phyloP scores from a whole-genome alignment of 2,329 filamentous ascomycete species.

The Arachnomyces sp. region DNA sequence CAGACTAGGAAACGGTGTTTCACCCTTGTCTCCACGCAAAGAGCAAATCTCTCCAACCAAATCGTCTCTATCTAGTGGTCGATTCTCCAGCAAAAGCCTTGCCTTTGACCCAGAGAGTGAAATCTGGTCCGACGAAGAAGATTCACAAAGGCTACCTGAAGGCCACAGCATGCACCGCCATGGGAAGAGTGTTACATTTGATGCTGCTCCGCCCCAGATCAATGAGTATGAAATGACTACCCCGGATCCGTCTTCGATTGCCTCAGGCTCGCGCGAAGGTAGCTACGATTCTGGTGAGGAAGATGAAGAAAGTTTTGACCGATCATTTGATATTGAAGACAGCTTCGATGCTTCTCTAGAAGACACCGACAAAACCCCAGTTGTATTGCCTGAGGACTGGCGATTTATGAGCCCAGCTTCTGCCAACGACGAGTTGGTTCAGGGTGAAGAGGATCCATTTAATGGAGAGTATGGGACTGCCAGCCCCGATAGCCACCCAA shows the following conservation, averaged over 20 bases:
- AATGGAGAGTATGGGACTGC: slow-evolving; percentile 56
- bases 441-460: slow-evolving; percentile 59
- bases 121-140: slow-evolving; percentile 60
- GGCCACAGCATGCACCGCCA: slow-evolving; percentile 68
- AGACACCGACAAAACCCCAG: slow-evolving; percentile 93
- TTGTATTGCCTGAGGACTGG: slow-evolving; percentile 97
- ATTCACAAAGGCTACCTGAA: slow-evolving; percentile 51
- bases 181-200: slow-evolving; percentile 95
- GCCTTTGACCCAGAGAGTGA: slow-evolving; percentile 59
- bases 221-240: slow-evolving; percentile 99
- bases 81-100: slow-evolving; percentile 51
- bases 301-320: slow-evolving; percentile 55
- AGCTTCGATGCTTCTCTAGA: slow-evolving; percentile 95
- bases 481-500: slow-evolving; percentile 50
- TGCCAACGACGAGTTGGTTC: slow-evolving; percentile 46
- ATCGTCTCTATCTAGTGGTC: slow-evolving; percentile 68
- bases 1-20: slow-evolving; percentile 18
- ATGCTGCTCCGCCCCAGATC: slow-evolving; percentile 82
- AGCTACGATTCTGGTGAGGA: slow-evolving; percentile 79
- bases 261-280: slow-evolving; percentile 81
- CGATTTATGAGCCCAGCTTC: slow-evolving; percentile 63
- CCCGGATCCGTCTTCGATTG: slow-evolving; percentile 86
- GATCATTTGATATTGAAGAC: slow-evolving; percentile 60
- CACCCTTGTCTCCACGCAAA: slow-evolving; percentile 53
- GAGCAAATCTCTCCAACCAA: slow-evolving; percentile 74